A percentile compares a stretch with the other conserved stretches of the same genome.
Conservation (phyloP, 2,329 filamentous ascomycete genomes). For the Talaromyces islandicus region DNA sequence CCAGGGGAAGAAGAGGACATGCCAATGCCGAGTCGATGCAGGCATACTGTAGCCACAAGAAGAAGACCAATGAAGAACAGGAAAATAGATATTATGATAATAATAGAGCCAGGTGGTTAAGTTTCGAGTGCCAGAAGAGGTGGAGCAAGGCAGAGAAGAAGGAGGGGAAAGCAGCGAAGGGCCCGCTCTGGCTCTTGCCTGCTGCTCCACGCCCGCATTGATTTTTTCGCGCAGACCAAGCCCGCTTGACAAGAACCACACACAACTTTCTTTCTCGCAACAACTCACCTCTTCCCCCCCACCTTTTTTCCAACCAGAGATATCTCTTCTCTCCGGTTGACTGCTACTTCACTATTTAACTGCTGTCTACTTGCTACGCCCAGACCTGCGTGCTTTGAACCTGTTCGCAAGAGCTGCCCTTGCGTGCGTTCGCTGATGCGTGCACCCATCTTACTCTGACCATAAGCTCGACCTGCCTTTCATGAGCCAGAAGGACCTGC, state of each 20-base stretch:
- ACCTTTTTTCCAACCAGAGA: background rate
- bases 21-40: background rate
- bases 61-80: too few relatives aligned
- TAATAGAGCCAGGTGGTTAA: background rate
- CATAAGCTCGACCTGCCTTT: slow-evolving; percentile 44
- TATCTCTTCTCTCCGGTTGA: background rate
- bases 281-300: background rate
- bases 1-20: background rate
- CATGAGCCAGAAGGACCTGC: slow-evolving; percentile 88
- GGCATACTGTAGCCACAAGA: background rate
- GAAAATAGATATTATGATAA: too few relatives aligned
- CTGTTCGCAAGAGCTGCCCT: background rate
- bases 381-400: background rate
- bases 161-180: background rate
- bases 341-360: background rate
- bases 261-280: slow-evolving; percentile 1
- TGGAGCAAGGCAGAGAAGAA: background rate
- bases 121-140: background rate
- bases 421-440: slow-evolving; percentile 26
- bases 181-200: background rate
- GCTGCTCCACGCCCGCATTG: background rate
- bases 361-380: background rate
- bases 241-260: slow-evolving; percentile 1
- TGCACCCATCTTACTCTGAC: slow-evolving; percentile 27
- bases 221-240: background rate